Evolutionary conservation across 225 moss, liverwort and hornwort genomes (phyloP).

Genomic region (Physcomitrium patens): DNA sequence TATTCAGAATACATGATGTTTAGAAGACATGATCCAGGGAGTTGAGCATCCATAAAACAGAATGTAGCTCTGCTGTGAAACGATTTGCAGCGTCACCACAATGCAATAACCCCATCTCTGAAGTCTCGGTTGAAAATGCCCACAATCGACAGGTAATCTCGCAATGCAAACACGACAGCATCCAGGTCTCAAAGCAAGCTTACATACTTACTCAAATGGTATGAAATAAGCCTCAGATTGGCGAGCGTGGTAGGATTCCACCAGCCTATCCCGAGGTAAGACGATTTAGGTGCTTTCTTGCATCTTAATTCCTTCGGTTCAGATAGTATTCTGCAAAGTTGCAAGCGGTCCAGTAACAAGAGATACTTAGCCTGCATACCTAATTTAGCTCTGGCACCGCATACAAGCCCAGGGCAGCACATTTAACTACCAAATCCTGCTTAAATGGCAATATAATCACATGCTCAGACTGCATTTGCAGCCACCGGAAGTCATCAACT

Average conservation of each 20-base stretch:
- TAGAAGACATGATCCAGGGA: neutral
- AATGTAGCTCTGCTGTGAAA: constrained; percentile 3
- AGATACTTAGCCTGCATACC: neutral
- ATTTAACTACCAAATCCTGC: neutral
- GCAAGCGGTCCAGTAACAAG: constrained; percentile 3
- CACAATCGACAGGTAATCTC: neutral
- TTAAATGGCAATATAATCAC: neutral
- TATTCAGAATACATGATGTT: constrained; percentile 16
- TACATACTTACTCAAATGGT: constrained; percentile 64
- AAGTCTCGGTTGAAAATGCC: neutral
- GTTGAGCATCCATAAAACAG: neutral
- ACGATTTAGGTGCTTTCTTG: constrained; percentile 75
- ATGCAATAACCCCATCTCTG: neutral
- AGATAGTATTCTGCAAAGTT: constrained; percentile 66
- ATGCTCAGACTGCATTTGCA: neutral
- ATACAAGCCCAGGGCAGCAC: neutral
- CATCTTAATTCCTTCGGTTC: constrained; percentile 69
- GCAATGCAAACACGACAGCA: constrained; percentile 3
- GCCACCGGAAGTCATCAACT: neutral
- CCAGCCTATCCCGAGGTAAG: constrained; percentile 79
- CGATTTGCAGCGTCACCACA: neutral
- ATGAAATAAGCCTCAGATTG: constrained; percentile 79
- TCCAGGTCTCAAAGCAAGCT: neutral
- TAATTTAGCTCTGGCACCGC: neutral
- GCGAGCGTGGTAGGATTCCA: constrained; percentile 87